phyloP scores from a whole-genome alignment of 192 early-diverging fungal species.

The Gigaspora rosea region DNA sequence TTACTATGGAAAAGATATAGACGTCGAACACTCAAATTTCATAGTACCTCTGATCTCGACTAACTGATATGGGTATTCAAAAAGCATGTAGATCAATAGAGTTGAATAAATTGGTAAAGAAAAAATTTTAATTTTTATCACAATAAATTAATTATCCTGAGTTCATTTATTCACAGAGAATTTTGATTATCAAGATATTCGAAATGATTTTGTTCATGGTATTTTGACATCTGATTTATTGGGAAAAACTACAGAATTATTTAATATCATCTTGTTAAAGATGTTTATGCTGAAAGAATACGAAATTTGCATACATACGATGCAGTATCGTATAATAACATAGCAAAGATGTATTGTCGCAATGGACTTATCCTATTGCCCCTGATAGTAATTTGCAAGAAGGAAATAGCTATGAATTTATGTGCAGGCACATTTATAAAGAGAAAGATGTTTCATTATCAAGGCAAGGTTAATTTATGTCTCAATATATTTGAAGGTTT shows the following conservation, averaged over 20 bases:
- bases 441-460: slow-evolving; percentile 72
- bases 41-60: no score
- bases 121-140: not conserved
- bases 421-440: slow-evolving; percentile 85
- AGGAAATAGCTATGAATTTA: slow-evolving; percentile 69
- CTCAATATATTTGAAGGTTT: not conserved
- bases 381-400: slow-evolving; percentile 83
- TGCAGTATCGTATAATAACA: slow-evolving; percentile 32
- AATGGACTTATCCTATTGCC: slow-evolving; percentile 94
- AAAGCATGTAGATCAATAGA: slow-evolving; percentile 77
- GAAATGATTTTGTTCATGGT: slow-evolving; percentile 87
- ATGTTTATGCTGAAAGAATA: slow-evolving; percentile 67
- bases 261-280: slow-evolving; percentile 74
- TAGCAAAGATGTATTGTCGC: slow-evolving; percentile 81
- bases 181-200: slow-evolving; percentile 94
- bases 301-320: slow-evolving; percentile 74
- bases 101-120: slow-evolving; percentile 37
- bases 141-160: not conserved
- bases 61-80: slow-evolving; percentile 62
- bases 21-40: no score
- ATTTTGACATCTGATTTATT: slow-evolving; percentile 88
- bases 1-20: no score
- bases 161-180: slow-evolving; percentile 84
- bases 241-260: slow-evolving; percentile 83
- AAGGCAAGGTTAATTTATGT: slow-evolving; percentile 48